These are phyloP conservation scores for Ceratocystis lukuohia DNA, from an alignment of 2,329 filamentous ascomycete genomes.

Conservation along the genomic window DNA sequence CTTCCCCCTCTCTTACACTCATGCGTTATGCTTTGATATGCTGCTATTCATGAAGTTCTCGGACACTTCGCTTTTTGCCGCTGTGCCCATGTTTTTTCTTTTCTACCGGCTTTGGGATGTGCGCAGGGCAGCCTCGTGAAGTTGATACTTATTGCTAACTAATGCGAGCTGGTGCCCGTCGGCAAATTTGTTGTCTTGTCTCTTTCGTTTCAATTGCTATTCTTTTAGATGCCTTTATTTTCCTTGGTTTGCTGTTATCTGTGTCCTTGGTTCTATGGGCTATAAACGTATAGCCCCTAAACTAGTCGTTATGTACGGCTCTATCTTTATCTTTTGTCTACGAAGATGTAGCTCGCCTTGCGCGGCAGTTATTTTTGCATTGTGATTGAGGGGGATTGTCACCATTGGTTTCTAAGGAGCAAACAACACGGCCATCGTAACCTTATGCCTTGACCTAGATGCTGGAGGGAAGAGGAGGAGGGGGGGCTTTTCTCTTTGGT, in stretches of 20 bases:
- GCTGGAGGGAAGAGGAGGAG: too few relatives aligned
- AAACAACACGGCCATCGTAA: background rate
- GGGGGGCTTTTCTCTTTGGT: too few relatives aligned
- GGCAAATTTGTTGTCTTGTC: constrained; percentile 8
- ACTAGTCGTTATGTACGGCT: background rate
- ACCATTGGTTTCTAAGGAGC: background rate
- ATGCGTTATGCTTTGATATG: constrained; percentile 17
- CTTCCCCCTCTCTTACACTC: constrained; percentile 9
- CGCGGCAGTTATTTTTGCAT: background rate
- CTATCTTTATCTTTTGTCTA: background rate
- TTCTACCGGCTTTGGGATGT: constrained; percentile 7
- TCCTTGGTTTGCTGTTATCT: background rate
- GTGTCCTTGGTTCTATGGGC: background rate
- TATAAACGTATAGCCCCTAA: background rate
- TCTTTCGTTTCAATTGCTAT: constrained; percentile 11
- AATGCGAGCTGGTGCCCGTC: constrained; percentile 11
- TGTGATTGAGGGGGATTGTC: background rate
- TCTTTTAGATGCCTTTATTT: constrained; percentile 14
- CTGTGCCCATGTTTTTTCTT: constrained; percentile 13
- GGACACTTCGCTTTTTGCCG: background rate
- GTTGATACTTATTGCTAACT: constrained; percentile 6
- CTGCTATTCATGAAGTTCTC: constrained; percentile 11
- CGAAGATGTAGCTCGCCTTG: background rate
- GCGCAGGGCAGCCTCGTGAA: constrained; percentile 9
- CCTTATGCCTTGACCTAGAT: background rate